These are phyloP conservation scores for Avicennia marina DNA, from an alignment of 257 asterid species.

Conservation along the genomic window DNA sequence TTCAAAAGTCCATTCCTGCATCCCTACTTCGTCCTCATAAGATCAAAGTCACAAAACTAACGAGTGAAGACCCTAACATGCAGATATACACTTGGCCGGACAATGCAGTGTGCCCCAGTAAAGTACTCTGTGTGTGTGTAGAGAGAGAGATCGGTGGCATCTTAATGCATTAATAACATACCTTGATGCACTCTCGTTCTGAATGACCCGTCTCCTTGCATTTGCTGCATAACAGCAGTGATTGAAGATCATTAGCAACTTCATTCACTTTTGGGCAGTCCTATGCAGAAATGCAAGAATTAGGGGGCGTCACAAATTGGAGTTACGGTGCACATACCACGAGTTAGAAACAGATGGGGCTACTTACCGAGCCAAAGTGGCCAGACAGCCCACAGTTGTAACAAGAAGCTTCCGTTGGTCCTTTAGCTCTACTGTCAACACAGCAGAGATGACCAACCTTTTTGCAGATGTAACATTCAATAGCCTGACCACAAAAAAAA, in stretches of 20 bases:
- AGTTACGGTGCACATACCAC: neutral
- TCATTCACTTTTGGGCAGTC: conserved; percentile 17
- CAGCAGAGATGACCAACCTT: conserved; percentile 51
- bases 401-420: conserved; percentile 33
- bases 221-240: conserved; percentile 16
- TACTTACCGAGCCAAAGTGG: conserved; percentile 39
- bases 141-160: neutral
- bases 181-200: conserved; percentile 9
- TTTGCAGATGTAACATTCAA: conserved; percentile 39
- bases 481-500: conserved; percentile 29
- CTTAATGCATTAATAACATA: conserved; percentile 11
- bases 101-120: no score
- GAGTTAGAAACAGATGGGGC: neutral
- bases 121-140: no score
- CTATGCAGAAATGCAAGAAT: conserved; percentile 19
- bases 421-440: conserved; percentile 19
- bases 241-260: neutral
- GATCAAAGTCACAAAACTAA: neutral
- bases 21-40: neutral
- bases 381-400: conserved; percentile 42
- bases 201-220: conserved; percentile 18
- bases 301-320: neutral
- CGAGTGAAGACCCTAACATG: no score
- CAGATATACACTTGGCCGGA: neutral
- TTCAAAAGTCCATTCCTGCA: no score